Evolutionary conservation across 345 rosid species (phyloP).

Genomic region (Rhodamnia rubescens): DNA sequence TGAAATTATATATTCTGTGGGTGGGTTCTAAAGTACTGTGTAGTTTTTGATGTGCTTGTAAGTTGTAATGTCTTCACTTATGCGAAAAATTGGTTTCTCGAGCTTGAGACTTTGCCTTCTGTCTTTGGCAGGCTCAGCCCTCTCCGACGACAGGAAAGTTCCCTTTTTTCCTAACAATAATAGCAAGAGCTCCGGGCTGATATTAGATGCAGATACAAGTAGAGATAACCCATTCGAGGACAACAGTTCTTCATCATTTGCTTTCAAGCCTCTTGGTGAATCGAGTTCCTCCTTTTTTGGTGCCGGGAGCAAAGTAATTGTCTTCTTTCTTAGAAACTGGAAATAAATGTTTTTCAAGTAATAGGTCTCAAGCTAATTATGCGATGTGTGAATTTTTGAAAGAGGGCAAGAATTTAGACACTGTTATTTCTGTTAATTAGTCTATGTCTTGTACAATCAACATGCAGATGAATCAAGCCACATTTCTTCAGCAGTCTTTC

Average conservation of each 20-base stretch:
- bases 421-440: not conserved
- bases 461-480: slow-evolving; percentile 9
- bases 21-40: not conserved
- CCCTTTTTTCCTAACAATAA: slow-evolving; percentile 38
- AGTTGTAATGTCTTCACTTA: not conserved
- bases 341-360: not conserved
- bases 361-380: not conserved
- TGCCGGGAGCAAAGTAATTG: slow-evolving; percentile 36
- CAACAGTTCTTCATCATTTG: slow-evolving; percentile 51
- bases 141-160: slow-evolving; percentile 92
- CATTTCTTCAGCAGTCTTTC: slow-evolving; percentile 35
- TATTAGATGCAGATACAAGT: slow-evolving; percentile 34
- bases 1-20: not conserved
- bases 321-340: not conserved
- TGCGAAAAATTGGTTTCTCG: not conserved
- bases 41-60: not conserved
- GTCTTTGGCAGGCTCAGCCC: slow-evolving; percentile 59
- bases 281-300: slow-evolving; percentile 38
- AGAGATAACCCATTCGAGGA: slow-evolving; percentile 54
- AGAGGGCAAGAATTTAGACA: not conserved
- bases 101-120: not conserved
- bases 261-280: slow-evolving; percentile 58
- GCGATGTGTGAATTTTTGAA: not conserved
- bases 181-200: slow-evolving; percentile 15
- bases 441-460: not conserved